Conservation (phyloP, 2,329 filamentous ascomycete species). For the Calonectria ilicicola region DNA sequence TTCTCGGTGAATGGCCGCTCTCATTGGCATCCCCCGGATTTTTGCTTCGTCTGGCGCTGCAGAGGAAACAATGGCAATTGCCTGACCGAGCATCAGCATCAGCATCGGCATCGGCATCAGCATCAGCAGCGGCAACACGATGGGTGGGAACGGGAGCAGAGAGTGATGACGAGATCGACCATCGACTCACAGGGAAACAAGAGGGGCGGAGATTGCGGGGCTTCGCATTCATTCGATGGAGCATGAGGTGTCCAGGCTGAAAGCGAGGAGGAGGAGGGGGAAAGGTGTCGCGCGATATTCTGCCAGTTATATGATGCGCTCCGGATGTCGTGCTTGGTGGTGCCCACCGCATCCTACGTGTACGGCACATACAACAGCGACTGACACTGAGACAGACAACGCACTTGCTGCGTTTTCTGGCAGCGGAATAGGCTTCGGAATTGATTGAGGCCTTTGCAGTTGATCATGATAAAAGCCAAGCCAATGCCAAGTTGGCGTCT, state of each 20-base stretch:
- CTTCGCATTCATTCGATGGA: constrained; percentile 7
- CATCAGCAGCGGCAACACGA: not conserved
- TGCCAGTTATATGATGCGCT: constrained; percentile 9
- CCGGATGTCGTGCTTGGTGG: not conserved
- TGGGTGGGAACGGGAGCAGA: constrained; percentile 2
- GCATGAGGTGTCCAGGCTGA: not conserved
- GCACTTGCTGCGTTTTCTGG: not conserved
- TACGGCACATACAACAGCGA: not conserved
- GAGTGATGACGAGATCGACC: constrained; percentile 5
- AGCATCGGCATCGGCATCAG: not conserved
- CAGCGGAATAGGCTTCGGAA: not conserved
- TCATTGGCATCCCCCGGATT: constrained; percentile 45
- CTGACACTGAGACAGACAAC: not conserved
- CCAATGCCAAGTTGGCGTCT: not conserved
- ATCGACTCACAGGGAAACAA: not conserved
- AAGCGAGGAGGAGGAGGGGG: not conserved
- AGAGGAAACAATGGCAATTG: not conserved
- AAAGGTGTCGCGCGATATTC: constrained; percentile 12
- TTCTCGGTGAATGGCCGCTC: constrained; percentile 39
- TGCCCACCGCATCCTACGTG: not conserved
- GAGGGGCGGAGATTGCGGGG: constrained; percentile 22
- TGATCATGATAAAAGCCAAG: not conserved
- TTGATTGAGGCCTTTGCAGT: not conserved
- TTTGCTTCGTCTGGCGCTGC: constrained; percentile 7
- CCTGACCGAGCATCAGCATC: not conserved